Percentiles rank a stretch among this genome's conserved stretches.
phyloP scores from a whole-genome alignment of 345 rosid genomes.

The Syzygium grande region DNA sequence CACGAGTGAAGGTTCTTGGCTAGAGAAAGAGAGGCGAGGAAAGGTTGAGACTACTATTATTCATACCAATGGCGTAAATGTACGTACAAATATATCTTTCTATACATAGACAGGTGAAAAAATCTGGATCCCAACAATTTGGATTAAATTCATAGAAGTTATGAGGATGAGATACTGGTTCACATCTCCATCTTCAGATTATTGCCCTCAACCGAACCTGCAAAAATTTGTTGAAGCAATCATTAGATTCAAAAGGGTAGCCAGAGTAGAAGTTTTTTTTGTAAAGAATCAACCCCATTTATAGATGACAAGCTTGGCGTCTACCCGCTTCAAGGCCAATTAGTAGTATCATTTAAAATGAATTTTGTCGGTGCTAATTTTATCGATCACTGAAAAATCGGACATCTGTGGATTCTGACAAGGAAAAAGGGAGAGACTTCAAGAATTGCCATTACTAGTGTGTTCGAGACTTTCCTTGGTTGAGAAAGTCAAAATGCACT shows the following conservation, averaged over 20 bases:
- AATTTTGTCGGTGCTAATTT: not conserved
- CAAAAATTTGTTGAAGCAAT: conserved; percentile 1
- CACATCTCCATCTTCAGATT: conserved; percentile 60
- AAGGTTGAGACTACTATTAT: not conserved
- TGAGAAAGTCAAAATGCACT: not conserved
- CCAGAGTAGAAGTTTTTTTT: not conserved
- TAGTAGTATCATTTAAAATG: not conserved
- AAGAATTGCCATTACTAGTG: not conserved
- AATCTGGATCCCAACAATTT: not conserved
- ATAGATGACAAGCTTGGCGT: not conserved
- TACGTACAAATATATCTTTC: not conserved
- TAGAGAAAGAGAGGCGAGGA: not conserved
- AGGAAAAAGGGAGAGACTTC: not conserved
- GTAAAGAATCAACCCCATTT: not conserved
- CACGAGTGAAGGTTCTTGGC: not conserved
- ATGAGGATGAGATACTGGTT: not conserved
- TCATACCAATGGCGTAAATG: not conserved
- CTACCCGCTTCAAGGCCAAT: not conserved
- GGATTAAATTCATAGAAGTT: conserved; percentile 1
- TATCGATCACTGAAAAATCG: not conserved
- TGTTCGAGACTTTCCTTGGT: not conserved
- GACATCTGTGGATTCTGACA: not conserved
- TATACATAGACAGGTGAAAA: not conserved
- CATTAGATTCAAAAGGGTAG: not conserved
- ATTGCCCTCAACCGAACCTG: conserved; percentile 42